These are phyloP conservation scores for Setaria italica DNA, from an alignment of 202 grass and related monocot genomes.

Conservation along the genomic window DNA sequence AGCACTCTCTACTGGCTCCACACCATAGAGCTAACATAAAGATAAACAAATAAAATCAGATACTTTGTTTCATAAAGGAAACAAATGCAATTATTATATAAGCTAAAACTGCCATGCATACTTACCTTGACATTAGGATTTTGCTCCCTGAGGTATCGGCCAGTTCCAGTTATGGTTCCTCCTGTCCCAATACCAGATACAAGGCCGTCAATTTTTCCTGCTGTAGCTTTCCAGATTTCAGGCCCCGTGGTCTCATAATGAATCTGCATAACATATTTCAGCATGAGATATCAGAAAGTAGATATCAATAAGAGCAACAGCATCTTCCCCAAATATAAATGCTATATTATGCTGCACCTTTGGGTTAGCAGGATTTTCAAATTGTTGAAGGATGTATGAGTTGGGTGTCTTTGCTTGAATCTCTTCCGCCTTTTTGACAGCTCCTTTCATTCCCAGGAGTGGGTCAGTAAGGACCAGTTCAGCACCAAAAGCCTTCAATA, in stretches of 20 bases:
- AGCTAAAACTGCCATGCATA: slow-evolving; percentile 10
- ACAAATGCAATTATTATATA: not conserved
- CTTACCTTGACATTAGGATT: slow-evolving; percentile 78
- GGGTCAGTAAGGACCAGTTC: slow-evolving; percentile 83
- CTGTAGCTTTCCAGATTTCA: slow-evolving; percentile 85
- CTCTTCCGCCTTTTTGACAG: slow-evolving; percentile 77
- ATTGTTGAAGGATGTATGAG: slow-evolving; percentile 88
- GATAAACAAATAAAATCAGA: slow-evolving; percentile 43
- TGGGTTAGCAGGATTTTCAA: slow-evolving; percentile 91
- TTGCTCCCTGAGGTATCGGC: slow-evolving; percentile 80
- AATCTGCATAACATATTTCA: slow-evolving; percentile 63
- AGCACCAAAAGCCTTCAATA: slow-evolving; percentile 89
- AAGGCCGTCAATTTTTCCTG: slow-evolving; percentile 70
- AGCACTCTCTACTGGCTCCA: slow-evolving; percentile 88
- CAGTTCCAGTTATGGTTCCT: slow-evolving; percentile 84
- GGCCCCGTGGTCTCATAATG: slow-evolving; percentile 96
- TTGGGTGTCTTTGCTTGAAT: slow-evolving; percentile 72
- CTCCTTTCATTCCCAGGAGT: slow-evolving; percentile 81
- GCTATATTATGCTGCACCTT: slow-evolving; percentile 50
- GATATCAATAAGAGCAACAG: not conserved
- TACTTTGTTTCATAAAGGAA: slow-evolving; percentile 8
- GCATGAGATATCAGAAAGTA: not conserved
- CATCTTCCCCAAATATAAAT: not conserved
- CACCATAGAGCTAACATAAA: slow-evolving; percentile 72
- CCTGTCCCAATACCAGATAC: slow-evolving; percentile 93